phyloP scores from a whole-genome alignment of 305 asterid species.

The Striga hermonthica region DNA sequence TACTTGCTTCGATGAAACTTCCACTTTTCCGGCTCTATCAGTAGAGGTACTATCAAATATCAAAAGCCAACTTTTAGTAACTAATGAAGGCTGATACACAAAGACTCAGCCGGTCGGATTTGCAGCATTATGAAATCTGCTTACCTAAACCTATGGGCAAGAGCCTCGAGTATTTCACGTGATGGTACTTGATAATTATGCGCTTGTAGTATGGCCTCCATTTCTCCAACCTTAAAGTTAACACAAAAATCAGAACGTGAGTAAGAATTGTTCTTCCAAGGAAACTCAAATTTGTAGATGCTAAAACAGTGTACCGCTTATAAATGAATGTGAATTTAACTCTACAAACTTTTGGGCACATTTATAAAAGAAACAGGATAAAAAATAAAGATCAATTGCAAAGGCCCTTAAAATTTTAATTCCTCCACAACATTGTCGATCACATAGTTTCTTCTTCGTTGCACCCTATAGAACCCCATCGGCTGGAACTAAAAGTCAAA shows the following conservation, averaged over 20 bases:
- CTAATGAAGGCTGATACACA: conserved; percentile 4
- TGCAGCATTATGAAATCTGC: not conserved
- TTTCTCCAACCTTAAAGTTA: conserved; percentile 64
- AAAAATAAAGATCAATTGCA: not conserved
- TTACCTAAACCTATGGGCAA: conserved; percentile 85
- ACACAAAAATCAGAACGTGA: not conserved
- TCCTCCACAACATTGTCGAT: not conserved
- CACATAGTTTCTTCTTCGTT: conserved; percentile 3
- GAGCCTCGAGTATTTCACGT: conserved; percentile 69
- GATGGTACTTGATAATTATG: conserved; percentile 64
- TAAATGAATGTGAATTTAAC: not conserved
- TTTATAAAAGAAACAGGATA: not conserved
- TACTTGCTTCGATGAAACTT: conserved; percentile 85
- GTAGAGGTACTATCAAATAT: conserved; percentile 56
- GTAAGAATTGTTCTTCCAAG: not conserved
- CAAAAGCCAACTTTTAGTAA: conserved; percentile 15
- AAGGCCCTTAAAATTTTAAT: not conserved
- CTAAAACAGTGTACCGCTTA: not conserved
- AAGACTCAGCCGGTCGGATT: conserved; percentile 16
- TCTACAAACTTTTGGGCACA: not conserved
- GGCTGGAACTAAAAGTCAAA: conserved; percentile 4
- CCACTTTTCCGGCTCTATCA: conserved; percentile 79
- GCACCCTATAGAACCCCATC: conserved; percentile 18
- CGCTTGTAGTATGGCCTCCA: conserved; percentile 79
- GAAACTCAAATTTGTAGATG: not conserved